Base-by-base conservation (phyloP, 2,329 filamentous ascomycete genomes). In the Aureobasidium sp. region DNA sequence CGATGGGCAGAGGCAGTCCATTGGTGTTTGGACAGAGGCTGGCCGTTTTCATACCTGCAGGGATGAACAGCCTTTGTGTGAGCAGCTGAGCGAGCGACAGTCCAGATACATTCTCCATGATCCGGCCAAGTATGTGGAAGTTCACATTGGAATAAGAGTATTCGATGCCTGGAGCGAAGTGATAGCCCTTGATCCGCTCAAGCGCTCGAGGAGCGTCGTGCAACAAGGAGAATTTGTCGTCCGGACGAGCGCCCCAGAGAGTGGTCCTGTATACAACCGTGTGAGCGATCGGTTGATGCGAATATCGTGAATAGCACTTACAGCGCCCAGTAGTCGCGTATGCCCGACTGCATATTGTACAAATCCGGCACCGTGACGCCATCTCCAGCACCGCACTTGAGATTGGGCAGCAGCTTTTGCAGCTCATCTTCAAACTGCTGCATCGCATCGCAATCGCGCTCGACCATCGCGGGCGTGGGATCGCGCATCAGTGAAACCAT, bases 91-190 rank as follows among this genome's bases (percentile, higher is more conserved):
- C 69, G 0, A 78, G 68, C 1, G 71, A 61, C 35, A 70, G 61
- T 0, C 71, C 72, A 3, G 73, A 70, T 3, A 74, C 71, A 2
- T 69, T 67, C 60, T 78, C 76, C 27, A 78, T 67, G 0, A 73
- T 63, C 9, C 70, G 71, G 0, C 67, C 75, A 13, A 78, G 53
- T 0, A 74, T 54, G 59, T 73, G 66, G 64, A 77, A 79, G 62
- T 79, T 79, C 37, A 73, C 66, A 61, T 79, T 79, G 37, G 68
- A 73, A 65, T 78, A 79, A 0, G 74, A 74, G 60, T 69, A 77
- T 60, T 77, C 71, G 8, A 71, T 74, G 3, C 76, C 77, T 0
- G 77, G 74, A 10, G 67, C 37, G 62, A 78, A 79, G 43, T 78
- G 76, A 31, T 76, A 71, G 1, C 71, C 71, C 54, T 64, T 69